Conservation (phyloP, 2,329 filamentous ascomycete species). For the Aspergillus intermedius region DNA sequence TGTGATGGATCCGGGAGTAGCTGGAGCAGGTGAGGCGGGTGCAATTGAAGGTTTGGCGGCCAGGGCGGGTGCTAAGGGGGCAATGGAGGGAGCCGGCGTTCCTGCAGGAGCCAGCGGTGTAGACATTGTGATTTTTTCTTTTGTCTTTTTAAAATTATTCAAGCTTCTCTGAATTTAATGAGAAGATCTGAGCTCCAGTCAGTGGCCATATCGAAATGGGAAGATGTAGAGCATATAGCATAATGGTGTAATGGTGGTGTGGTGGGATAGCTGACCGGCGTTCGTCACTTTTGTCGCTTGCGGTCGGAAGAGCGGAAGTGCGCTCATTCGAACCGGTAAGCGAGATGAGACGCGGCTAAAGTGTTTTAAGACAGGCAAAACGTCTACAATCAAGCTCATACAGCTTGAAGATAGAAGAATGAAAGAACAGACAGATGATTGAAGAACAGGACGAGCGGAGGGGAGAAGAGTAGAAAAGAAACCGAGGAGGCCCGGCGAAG, state of each 20-base stretch:
- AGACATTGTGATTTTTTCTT: slow-evolving; percentile 24
- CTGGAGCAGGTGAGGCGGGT: slow-evolving; percentile 29
- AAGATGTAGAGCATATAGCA: not conserved
- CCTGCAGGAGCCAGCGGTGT: slow-evolving; percentile 18
- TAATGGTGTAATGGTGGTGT: not conserved
- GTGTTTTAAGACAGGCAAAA: not conserved
- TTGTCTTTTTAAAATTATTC: no score
- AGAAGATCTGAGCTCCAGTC: slow-evolving; percentile 16
- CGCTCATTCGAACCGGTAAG: slow-evolving; percentile 25
- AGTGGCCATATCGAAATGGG: slow-evolving; percentile 10
- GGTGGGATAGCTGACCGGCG: slow-evolving; percentile 1
- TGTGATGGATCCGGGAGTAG: slow-evolving; percentile 53
- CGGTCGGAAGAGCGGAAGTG: slow-evolving; percentile 33
- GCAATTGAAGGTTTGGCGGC: slow-evolving; percentile 34
- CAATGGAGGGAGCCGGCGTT: slow-evolving; percentile 29
- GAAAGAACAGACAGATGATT: not conserved
- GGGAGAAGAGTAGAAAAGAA: not conserved
- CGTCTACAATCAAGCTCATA: no score
- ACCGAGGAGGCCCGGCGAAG: not conserved
- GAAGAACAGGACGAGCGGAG: slow-evolving; percentile 3
- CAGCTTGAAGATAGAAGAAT: not conserved
- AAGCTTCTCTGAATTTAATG: not conserved
- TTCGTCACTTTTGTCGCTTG: slow-evolving; percentile 16
- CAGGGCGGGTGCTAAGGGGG: slow-evolving; percentile 33
- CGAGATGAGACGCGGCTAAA: slow-evolving; percentile 11